phyloP scores from a whole-genome alignment of 1,284 basidiomycete genomes.

The Fistulina hepatica region DNA sequence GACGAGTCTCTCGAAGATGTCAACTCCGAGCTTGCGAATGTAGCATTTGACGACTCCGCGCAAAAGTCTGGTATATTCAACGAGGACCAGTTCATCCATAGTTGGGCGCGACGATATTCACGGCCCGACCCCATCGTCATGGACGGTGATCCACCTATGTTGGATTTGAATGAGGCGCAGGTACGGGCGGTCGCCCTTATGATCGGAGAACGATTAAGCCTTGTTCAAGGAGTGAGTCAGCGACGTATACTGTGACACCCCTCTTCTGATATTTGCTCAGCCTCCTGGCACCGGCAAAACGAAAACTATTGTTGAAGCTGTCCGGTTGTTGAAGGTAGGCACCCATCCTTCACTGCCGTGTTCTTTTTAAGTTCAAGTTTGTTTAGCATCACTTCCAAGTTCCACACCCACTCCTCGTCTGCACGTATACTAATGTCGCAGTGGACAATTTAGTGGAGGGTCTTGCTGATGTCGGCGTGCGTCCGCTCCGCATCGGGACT shows the following conservation, averaged over 20 bases:
- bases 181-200: constrained; percentile 78
- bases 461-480: constrained; percentile 49
- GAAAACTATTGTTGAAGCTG: constrained; percentile 79
- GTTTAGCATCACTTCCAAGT: constrained; percentile 65
- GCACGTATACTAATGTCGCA: constrained; percentile 89
- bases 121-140: constrained; percentile 51
- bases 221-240: constrained; percentile 76
- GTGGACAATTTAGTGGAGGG: constrained; percentile 89
- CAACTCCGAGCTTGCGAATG: constrained; percentile 13
- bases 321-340: constrained; percentile 70
- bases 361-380: background rate
- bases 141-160: constrained; percentile 71
- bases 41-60: constrained; percentile 14
- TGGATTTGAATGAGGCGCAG: constrained; percentile 68
- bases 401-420: constrained; percentile 76
- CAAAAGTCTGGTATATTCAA: constrained; percentile 44
- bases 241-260: constrained; percentile 3
- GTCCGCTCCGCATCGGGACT: constrained; percentile 68
- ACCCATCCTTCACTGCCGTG: background rate
- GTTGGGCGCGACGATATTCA: constrained; percentile 64
- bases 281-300: constrained; percentile 97
- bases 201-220: constrained; percentile 66
- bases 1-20: constrained; percentile 18
- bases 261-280: constrained; percentile 26
- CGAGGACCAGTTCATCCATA: constrained; percentile 60